Evolutionary conservation across 305 asterid species (phyloP).

Genomic region (Fraxinus xanthoxyloides): DNA sequence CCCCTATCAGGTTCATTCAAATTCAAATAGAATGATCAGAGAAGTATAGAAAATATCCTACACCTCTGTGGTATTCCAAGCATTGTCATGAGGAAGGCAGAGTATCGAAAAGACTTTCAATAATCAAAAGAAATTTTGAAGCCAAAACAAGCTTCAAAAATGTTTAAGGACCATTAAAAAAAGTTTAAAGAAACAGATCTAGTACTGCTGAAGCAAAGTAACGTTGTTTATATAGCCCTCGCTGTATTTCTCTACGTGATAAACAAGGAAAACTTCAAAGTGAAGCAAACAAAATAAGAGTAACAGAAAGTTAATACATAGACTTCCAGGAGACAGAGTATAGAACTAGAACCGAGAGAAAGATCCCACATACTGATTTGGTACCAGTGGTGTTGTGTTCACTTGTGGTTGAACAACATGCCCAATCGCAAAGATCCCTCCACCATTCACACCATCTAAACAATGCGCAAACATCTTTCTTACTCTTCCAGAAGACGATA

Average conservation of each 20-base stretch:
- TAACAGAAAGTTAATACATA: conserved; percentile 18
- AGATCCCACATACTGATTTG: conserved; percentile 67
- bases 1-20: not conserved
- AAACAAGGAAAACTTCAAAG: conserved; percentile 15
- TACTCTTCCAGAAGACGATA: conserved; percentile 86
- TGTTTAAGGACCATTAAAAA: not conserved
- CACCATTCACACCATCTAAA: conserved; percentile 95
- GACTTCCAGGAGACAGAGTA: not conserved
- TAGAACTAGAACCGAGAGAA: conserved; percentile 25
- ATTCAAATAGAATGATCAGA: not conserved
- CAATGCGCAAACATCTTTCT: conserved; percentile 99
- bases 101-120: not conserved
- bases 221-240: conserved; percentile 3
- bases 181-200: conserved; percentile 6
- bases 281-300: conserved; percentile 22
- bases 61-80: not conserved
- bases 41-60: not conserved
- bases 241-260: conserved; percentile 6
- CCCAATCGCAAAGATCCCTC: conserved; percentile 99
- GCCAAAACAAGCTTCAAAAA: conserved; percentile 2
- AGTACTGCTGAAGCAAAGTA: conserved; percentile 5
- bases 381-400: conserved; percentile 81
- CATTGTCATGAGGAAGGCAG: conserved; percentile 17
- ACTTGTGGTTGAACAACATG: conserved; percentile 98
- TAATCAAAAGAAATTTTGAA: not conserved